Evolutionary conservation across 2,329 filamentous ascomycete species (phyloP).

Genomic region (Fusarium drepaniforme): DNA sequence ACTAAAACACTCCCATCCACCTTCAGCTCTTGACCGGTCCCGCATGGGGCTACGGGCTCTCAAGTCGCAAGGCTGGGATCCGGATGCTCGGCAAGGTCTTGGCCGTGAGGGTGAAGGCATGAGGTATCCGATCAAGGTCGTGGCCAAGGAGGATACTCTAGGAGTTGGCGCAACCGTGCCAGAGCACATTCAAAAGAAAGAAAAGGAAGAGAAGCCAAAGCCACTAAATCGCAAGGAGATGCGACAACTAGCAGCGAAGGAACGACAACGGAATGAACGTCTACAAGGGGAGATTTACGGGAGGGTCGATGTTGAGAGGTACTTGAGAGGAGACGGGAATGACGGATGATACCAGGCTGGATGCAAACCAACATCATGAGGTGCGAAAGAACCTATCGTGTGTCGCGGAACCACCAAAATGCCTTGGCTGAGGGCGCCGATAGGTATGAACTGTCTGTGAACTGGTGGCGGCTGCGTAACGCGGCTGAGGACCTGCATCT

Average conservation of each 20-base stretch:
- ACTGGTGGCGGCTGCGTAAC: not conserved
- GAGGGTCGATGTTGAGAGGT: slow-evolving; percentile 80
- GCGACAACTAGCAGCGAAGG: slow-evolving; percentile 70
- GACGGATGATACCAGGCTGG: slow-evolving; percentile 30
- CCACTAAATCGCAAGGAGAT: slow-evolving; percentile 78
- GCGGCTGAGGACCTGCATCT: slow-evolving; percentile 9
- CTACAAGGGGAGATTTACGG: slow-evolving; percentile 80
- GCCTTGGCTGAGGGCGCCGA: not conserved
- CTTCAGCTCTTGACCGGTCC: slow-evolving; percentile 76
- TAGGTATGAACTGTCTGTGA: not conserved
- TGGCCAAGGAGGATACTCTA: slow-evolving; percentile 78
- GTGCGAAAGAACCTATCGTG: not conserved
- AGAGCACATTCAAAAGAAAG: slow-evolving; percentile 54
- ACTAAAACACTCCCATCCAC: slow-evolving; percentile 76
- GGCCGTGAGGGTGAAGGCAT: slow-evolving; percentile 80
- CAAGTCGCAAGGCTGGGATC: slow-evolving; percentile 78
- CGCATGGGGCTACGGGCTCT: slow-evolving; percentile 78
- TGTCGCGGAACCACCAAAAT: not conserved
- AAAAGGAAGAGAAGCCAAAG: slow-evolving; percentile 58
- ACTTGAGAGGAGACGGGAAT: slow-evolving; percentile 65
- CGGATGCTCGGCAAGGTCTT: slow-evolving; percentile 78
- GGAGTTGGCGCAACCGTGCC: slow-evolving; percentile 74
- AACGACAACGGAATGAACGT: slow-evolving; percentile 71
- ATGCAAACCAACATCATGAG: not conserved
- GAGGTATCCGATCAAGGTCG: slow-evolving; percentile 79